Base-by-base conservation (phyloP, 1,139 yeast genomes). In the Candida dubliniensis region DNA sequence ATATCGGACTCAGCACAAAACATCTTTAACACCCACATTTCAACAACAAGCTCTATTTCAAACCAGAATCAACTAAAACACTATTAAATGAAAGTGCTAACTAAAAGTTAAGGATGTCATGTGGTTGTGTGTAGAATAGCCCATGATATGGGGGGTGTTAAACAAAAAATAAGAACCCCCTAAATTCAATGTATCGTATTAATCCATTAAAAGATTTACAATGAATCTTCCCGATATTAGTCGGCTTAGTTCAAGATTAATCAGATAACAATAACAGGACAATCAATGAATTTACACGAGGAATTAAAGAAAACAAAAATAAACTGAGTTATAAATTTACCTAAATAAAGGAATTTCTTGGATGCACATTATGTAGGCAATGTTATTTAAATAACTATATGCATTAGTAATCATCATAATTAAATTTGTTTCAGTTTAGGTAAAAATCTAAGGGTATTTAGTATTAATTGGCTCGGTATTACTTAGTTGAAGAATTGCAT, bases 401-500 rank as follows among this genome's bases (percentile, higher is more conserved):
- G 11, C 7, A 27, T 27, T 27, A 27, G 30, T 27, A 27, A 27
- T 27, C 30, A 4, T 27, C 3, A 10, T 10, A 27, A 10, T 4
- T 27, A 3, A n/a, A 3, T 27, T 27, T 7, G 7, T 27, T 27
- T 10, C 10, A 8, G 29, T 26, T 10, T 10, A 10, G 11, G n/a
- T n/a, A 27, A 27, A 27, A 27, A 4, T 27, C 30, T 10, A 27
- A 10, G 12, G 12, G n/a, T 27, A 27, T n/a, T 10, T 27, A 27
- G 7, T 4, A 27, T 18, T 18, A 18, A 18, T 18, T 18, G 23
- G 23, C 23, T 18, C 5, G 23, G 23, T 18, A 18, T 18, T 18
- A 29, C 36, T 29, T 1, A 14, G 32, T n/a, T 30, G 40, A 18
- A 24, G 36, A 12, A 4, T 11, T 35, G 54, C 25, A 34, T 13